These are phyloP conservation scores for Wolfiporia cocos DNA, from an alignment of 1,284 basidiomycete species.

Conservation along the genomic window DNA sequence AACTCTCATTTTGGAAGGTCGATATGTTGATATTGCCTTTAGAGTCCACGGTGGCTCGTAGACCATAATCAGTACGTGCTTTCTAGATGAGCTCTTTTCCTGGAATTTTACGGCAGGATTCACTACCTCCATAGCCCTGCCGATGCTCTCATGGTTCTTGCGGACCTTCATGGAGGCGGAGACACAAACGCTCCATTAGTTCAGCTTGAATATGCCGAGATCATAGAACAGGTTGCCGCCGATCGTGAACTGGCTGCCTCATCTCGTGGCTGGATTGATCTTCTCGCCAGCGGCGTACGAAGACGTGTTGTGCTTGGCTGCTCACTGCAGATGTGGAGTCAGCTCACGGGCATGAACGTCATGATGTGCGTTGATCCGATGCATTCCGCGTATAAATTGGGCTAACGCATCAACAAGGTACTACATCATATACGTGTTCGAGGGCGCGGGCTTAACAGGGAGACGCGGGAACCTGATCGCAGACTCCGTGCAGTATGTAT, in stretches of 20 bases:
- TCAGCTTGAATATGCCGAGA: slow-evolving; percentile 74
- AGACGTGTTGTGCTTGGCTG: slow-evolving; percentile 38
- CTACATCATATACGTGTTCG: slow-evolving; percentile 74
- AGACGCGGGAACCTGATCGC: slow-evolving; percentile 68
- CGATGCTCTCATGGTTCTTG: slow-evolving; percentile 73
- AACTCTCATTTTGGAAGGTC: no score
- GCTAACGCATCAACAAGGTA: no score
- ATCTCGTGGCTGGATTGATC: slow-evolving; percentile 67
- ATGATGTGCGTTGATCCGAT: slow-evolving; percentile 49
- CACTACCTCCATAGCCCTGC: no score
- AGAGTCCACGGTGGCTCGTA: slow-evolving; percentile 57
- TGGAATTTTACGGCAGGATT: no score
- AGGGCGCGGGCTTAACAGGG: slow-evolving; percentile 70
- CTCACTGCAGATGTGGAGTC: slow-evolving; percentile 42
- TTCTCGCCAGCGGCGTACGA: slow-evolving; percentile 44
- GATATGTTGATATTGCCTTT: no score
- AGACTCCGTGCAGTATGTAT: slow-evolving; percentile 72
- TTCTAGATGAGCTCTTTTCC: no score
- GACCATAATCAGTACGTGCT: slow-evolving; percentile 45
- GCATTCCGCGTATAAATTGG: no score
- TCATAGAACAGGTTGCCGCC: slow-evolving; percentile 65
- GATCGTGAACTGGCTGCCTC: slow-evolving; percentile 71
- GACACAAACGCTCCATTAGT: slow-evolving; percentile 62
- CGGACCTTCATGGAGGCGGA: slow-evolving; percentile 75
- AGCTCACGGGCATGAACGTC: slow-evolving; percentile 39